phyloP scores from a whole-genome alignment of 345 rosid genomes.

The Eucalyptus camaldulensis region DNA sequence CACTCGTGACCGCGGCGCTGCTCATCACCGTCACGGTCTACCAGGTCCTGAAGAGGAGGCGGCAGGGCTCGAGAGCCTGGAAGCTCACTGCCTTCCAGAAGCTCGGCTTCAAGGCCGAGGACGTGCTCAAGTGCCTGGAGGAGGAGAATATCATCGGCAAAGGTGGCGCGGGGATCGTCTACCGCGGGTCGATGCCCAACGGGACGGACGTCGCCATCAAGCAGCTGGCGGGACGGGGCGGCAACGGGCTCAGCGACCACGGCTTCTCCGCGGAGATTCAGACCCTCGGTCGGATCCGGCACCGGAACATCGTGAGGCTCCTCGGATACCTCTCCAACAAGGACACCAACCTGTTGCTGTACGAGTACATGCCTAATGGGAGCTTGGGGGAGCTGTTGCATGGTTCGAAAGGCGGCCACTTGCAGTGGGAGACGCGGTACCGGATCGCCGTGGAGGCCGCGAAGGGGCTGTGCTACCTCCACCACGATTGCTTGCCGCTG shows the following conservation, averaged over 20 bases:
- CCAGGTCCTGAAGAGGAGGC: slow-evolving; percentile 27
- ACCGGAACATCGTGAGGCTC: slow-evolving; percentile 74
- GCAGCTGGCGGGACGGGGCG: slow-evolving; percentile 50
- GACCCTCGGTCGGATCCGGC: slow-evolving; percentile 74
- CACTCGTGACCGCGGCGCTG: slow-evolving; percentile 22
- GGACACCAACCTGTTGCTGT: slow-evolving; percentile 68
- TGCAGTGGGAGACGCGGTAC: slow-evolving; percentile 72
- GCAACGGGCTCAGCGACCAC: slow-evolving; percentile 47
- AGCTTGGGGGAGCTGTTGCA: slow-evolving; percentile 86
- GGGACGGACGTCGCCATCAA: slow-evolving; percentile 74
- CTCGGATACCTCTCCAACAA: slow-evolving; percentile 76
- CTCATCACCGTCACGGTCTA: slow-evolving; percentile 28
- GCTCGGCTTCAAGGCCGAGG: slow-evolving; percentile 69
- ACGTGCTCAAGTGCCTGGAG: slow-evolving; percentile 66
- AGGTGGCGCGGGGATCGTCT: slow-evolving; percentile 91
- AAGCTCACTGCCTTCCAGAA: slow-evolving; percentile 77
- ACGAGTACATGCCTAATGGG: slow-evolving; percentile 88
- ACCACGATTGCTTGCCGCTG: slow-evolving; percentile 87
- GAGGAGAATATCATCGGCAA: slow-evolving; percentile 91
- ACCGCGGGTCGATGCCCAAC: slow-evolving; percentile 71
- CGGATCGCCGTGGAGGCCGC: slow-evolving; percentile 73
- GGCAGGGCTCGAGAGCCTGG: slow-evolving; percentile 46
- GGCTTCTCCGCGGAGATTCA: slow-evolving; percentile 94
- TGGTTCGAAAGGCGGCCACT: slow-evolving; percentile 77
- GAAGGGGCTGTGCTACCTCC: slow-evolving; percentile 80